Percentiles rank a stretch among this genome's conserved stretches.
Conservation (phyloP, 495 filamentous ascomycete genomes). For the Articulospora tetracladia region DNA sequence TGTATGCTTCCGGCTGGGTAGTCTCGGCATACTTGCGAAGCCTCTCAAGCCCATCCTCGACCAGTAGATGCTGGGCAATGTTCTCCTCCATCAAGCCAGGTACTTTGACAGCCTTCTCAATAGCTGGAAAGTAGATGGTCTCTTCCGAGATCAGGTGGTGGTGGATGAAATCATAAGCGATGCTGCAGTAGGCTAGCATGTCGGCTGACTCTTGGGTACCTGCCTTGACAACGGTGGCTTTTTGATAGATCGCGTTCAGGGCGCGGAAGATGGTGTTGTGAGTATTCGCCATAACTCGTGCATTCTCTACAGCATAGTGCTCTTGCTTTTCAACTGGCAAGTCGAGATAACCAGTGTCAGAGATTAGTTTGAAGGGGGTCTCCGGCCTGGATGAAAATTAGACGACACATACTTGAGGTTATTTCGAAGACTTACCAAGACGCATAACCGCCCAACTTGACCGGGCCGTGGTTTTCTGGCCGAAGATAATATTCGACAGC, state of each 20-base stretch:
- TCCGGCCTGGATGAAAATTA: constrained; percentile 6
- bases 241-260: constrained; percentile 26
- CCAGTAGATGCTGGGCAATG: constrained; percentile 33
- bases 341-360: background rate
- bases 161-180: constrained; percentile 25
- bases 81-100: constrained; percentile 34
- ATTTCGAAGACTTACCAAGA: constrained; percentile 6
- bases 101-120: constrained; percentile 28
- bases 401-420: background rate
- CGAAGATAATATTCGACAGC: constrained; percentile 10
- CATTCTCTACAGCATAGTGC: constrained; percentile 10
- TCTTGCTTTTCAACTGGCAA: background rate
- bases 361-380: constrained; percentile 10
- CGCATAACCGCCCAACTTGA: constrained; percentile 1
- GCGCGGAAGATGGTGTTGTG: constrained; percentile 29
- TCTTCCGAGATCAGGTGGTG: constrained; percentile 36
- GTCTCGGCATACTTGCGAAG: constrained; percentile 30
- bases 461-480: constrained; percentile 11
- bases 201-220: constrained; percentile 10
- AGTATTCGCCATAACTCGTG: constrained; percentile 21
- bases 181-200: constrained; percentile 11
- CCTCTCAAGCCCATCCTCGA: constrained; percentile 25
- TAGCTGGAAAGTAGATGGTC: constrained; percentile 30
- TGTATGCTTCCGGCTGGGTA: constrained; percentile 20
- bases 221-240: constrained; percentile 16